phyloP scores from a whole-genome alignment of 140 eudicot species.

The Erigeron philadelphicus region DNA sequence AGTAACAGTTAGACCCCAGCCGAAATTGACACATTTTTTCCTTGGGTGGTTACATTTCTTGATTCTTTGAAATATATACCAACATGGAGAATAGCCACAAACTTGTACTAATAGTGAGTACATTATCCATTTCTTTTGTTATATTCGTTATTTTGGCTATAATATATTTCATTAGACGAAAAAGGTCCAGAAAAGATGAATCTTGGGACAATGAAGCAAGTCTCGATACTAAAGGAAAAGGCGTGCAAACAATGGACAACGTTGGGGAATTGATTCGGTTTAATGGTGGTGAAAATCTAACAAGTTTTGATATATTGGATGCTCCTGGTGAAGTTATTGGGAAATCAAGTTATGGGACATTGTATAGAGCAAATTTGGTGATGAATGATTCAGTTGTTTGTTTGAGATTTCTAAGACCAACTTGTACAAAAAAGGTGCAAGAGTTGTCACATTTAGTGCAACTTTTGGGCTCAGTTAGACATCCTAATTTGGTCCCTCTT shows the following conservation, averaged over 20 bases:
- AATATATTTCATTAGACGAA: slow-evolving; percentile 29
- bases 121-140: slow-evolving; percentile 28
- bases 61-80: slow-evolving; percentile 26
- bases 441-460: slow-evolving; percentile 49
- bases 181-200: slow-evolving; percentile 25
- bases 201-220: slow-evolving; percentile 42
- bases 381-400: slow-evolving; percentile 40
- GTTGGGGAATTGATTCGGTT: slow-evolving; percentile 55
- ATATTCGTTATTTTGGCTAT: slow-evolving; percentile 26
- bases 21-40: background rate
- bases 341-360: slow-evolving; percentile 83
- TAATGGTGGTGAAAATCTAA: slow-evolving; percentile 66
- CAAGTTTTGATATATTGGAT: slow-evolving; percentile 62
- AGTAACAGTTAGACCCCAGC: too few species aligned
- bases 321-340: slow-evolving; percentile 99
- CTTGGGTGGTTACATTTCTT: background rate
- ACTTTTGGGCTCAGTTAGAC: slow-evolving; percentile 60
- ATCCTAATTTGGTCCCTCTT: slow-evolving; percentile 83
- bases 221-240: slow-evolving; percentile 28
- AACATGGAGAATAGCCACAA: slow-evolving; percentile 33
- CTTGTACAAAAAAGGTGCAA: slow-evolving; percentile 53
- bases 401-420: slow-evolving; percentile 88
- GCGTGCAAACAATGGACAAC: slow-evolving; percentile 26
- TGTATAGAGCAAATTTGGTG: slow-evolving; percentile 66
- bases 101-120: slow-evolving; percentile 20